Percentiles rank a stretch among this genome's conserved stretches.
These are phyloP conservation scores for Suhomyces ambrosiae DNA, from an alignment of 1,139 yeast species.

Conservation along the genomic window DNA sequence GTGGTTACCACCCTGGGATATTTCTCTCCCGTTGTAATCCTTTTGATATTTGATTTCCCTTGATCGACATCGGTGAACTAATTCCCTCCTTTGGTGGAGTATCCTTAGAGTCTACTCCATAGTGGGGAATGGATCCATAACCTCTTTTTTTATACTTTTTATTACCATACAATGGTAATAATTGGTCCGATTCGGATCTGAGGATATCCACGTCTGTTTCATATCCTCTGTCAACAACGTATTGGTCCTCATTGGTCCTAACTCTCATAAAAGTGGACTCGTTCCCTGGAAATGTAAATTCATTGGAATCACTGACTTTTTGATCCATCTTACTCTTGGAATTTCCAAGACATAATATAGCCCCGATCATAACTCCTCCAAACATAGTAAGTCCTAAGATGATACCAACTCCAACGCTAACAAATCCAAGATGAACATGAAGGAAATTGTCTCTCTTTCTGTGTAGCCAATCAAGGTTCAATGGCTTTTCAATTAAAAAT, in stretches of 20 bases:
- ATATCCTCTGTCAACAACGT: conserved; percentile 41
- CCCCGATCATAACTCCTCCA: conserved; percentile 33
- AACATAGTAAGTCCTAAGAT: conserved; percentile 55
- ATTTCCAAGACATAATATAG: conserved; percentile 33
- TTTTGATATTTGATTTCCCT: conserved; percentile 23
- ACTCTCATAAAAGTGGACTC: conserved; percentile 45
- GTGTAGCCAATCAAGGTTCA: conserved; percentile 58
- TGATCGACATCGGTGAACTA: conserved; percentile 28
- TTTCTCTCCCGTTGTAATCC: conserved; percentile 38
- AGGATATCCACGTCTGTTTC: conserved; percentile 49
- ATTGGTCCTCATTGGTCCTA: conserved; percentile 29
- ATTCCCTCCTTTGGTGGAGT: conserved; percentile 9
- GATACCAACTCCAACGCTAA: conserved; percentile 68
- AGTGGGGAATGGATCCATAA: conserved; percentile 17
- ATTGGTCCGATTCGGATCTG: conserved; percentile 34
- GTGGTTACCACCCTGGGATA: conserved; percentile 30
- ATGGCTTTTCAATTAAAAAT: conserved; percentile 69
- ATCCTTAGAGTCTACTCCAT: neutral
- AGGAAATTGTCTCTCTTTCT: conserved; percentile 34
- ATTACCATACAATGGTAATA: conserved; percentile 30
- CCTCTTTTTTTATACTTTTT: conserved; percentile 19
- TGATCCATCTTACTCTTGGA: conserved; percentile 15
- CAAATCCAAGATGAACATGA: conserved; percentile 62
- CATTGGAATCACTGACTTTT: conserved; percentile 9
- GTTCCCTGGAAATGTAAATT: conserved; percentile 21